Evolutionary conservation across 768 basidiomycete genomes (phyloP).

Genomic region (Macrolepiota albuminosa): DNA sequence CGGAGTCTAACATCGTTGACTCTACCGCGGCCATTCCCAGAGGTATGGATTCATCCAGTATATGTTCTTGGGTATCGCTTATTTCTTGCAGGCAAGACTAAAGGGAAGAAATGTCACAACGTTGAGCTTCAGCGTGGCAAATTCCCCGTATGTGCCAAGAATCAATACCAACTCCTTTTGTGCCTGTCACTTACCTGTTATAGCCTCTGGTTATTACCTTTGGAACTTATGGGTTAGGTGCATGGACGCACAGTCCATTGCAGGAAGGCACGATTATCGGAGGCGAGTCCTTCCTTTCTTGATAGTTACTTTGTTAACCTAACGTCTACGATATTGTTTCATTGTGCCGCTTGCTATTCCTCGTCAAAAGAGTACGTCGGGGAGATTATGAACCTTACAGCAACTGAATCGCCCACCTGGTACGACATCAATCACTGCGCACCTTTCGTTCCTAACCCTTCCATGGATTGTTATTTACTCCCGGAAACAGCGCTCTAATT

Average conservation of each 20-base stretch:
- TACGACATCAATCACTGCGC: neutral
- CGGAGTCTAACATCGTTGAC: neutral
- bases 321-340: neutral
- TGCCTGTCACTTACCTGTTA: neutral
- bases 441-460: neutral
- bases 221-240: conserved; percentile 38
- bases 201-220: conserved; percentile 32
- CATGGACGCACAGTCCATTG: conserved; percentile 30
- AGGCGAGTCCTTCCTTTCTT: conserved; percentile 14
- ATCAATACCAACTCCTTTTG: neutral
- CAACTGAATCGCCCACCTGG: neutral
- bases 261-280: conserved; percentile 16
- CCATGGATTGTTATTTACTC: neutral
- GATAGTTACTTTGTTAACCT: neutral
- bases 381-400: conserved; percentile 13
- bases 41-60: conserved; percentile 6
- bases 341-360: neutral
- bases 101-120: conserved; percentile 14
- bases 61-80: neutral
- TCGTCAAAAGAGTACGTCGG: conserved; percentile 38
- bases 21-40: neutral
- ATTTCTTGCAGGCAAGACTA: conserved; percentile 11
- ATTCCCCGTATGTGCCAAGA: conserved; percentile 12
- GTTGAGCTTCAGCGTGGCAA: conserved; percentile 18
- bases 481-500: conserved; percentile 1